Conservation (phyloP, 2,329 filamentous ascomycete species). For the Cytospora chrysosperma region DNA sequence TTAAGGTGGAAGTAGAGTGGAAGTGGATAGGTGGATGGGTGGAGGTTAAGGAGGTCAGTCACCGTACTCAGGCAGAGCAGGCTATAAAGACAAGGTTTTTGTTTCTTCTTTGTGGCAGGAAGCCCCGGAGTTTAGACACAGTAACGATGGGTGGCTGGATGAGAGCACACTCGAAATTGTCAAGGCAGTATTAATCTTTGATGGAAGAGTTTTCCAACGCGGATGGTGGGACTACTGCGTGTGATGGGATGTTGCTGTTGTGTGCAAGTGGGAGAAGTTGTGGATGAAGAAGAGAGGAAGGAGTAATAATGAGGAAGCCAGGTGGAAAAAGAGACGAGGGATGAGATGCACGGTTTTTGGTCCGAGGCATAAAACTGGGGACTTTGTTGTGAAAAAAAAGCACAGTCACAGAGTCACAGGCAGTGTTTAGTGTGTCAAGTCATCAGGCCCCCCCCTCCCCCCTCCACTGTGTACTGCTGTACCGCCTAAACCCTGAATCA, state of each 20-base stretch:
- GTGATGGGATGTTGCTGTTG: conserved; percentile 9
- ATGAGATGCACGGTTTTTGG: conserved; percentile 11
- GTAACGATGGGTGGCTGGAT: not conserved
- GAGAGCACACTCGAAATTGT: conserved; percentile 3
- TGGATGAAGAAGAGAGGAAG: conserved; percentile 1
- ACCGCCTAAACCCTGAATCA: too few species aligned
- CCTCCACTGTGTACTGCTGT: too few species aligned
- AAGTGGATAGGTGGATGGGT: not conserved
- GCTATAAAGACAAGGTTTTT: not conserved
- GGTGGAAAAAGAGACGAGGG: conserved; percentile 2
- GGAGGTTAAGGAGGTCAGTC: not conserved
- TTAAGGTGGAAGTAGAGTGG: too few species aligned
- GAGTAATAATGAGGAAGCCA: not conserved
- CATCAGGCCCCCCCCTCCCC: too few species aligned
- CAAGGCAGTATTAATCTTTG: conserved; percentile 7
- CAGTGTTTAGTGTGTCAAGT: too few species aligned
- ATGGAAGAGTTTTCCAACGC: conserved; percentile 13
- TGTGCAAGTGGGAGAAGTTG: conserved; percentile 1
- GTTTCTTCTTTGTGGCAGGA: not conserved
- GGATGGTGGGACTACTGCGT: conserved; percentile 12
- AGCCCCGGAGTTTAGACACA: conserved; percentile 1
- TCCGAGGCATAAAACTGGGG: conserved; percentile 17
- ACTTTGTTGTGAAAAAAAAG: conserved; percentile 11
- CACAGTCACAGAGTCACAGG: conserved; percentile 1
- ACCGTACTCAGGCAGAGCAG: conserved; percentile 18